phyloP scores from a whole-genome alignment of 2,329 filamentous ascomycete genomes.

The Cladosporium colombiae region DNA sequence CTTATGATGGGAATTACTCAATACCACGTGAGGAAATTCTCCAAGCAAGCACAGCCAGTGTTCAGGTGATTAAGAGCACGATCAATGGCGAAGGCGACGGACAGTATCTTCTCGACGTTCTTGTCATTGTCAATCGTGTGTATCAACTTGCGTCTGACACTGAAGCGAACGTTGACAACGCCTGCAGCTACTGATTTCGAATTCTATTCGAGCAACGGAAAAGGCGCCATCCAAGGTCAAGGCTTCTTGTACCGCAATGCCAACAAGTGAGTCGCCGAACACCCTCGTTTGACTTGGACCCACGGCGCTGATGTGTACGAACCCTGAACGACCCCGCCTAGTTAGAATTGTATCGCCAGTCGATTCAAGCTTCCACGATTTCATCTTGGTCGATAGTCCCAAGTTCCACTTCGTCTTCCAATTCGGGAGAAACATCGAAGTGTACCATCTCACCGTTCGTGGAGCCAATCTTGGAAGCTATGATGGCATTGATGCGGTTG shows the following conservation, averaged over 20 bases:
- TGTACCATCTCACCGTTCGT: constrained; percentile 1
- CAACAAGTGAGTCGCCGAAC: background rate
- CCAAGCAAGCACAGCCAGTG: background rate
- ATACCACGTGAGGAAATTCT: constrained; percentile 5
- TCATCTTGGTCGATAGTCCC: background rate
- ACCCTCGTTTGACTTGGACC: background rate
- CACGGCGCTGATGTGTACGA: background rate
- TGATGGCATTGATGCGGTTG: background rate
- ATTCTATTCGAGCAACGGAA: constrained; percentile 1
- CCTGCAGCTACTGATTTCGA: background rate
- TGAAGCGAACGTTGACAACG: background rate
- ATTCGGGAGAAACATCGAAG: background rate
- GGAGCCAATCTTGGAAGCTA: constrained; percentile 1
- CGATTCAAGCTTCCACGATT: background rate
- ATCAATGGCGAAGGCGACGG: constrained; percentile 1
- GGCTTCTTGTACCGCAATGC: constrained; percentile 1
- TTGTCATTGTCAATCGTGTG: background rate
- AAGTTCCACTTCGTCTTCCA: constrained; percentile 7
- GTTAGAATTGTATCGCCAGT: background rate
- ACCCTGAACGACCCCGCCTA: background rate
- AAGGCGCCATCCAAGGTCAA: background rate
- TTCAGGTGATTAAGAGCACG: background rate
- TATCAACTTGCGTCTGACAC: background rate
- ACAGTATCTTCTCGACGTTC: background rate
- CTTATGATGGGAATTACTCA: background rate